These are phyloP conservation scores for Pseudocercospora pini-densiflorae DNA, from an alignment of 2,329 filamentous ascomycete species.

Conservation along the genomic window DNA sequence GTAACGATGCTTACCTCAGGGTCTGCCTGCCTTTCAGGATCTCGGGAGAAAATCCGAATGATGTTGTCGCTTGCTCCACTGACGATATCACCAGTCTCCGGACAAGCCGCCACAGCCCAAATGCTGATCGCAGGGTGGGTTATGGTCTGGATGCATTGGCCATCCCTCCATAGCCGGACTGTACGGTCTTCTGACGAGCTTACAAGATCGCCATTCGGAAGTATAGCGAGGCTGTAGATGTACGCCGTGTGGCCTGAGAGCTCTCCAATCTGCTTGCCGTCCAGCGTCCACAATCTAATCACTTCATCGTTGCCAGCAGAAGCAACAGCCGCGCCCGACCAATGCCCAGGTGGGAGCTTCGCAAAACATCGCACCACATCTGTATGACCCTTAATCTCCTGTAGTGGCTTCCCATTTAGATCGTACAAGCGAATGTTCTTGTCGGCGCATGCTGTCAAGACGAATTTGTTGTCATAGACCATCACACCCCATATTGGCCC, in stretches of 20 bases:
- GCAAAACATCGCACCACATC: conserved; percentile 90
- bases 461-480: conserved; percentile 75
- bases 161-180: conserved; percentile 82
- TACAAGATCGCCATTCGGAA: conserved; percentile 84
- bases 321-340: conserved; percentile 87
- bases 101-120: conserved; percentile 85
- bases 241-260: conserved; percentile 91
- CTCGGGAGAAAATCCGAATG: conserved; percentile 81
- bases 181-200: conserved; percentile 96
- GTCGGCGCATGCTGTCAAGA: conserved; percentile 86
- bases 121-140: conserved; percentile 97
- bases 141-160: conserved; percentile 88
- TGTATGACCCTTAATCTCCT: conserved; percentile 70
- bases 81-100: conserved; percentile 87
- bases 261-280: conserved; percentile 75
- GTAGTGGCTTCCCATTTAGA: conserved; percentile 64
- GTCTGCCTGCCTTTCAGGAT: conserved; percentile 70
- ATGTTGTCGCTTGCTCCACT: conserved; percentile 88
- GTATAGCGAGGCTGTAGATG: conserved; percentile 80
- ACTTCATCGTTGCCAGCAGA: conserved; percentile 92
- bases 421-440: conserved; percentile 85
- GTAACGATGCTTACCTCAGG: conserved; percentile 54
- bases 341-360: conserved; percentile 73
- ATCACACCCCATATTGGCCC: conserved; percentile 91
- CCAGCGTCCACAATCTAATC: conserved; percentile 83